Evolutionary conservation across 2,329 filamentous ascomycete genomes (phyloP), one percentile per base, ranked within the genome.

Genomic region (Curvularia sp.): DNA sequence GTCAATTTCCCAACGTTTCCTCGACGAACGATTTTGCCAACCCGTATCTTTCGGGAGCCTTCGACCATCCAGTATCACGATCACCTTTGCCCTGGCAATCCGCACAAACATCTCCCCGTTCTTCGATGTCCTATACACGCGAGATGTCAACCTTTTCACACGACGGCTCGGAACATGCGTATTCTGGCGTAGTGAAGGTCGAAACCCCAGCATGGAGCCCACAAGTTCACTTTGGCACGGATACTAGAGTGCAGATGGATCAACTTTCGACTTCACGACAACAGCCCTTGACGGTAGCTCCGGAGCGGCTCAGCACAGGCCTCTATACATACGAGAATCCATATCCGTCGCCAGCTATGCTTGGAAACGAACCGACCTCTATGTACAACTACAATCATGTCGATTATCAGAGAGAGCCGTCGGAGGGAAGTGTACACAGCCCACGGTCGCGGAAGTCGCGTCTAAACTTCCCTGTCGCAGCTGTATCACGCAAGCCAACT

Each of bases 131-230:
- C 20, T 60, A 58, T 28, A 63, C 66, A 38, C 66, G 73, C 33
- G 72, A 68, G 28, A 70, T 73, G 63, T 75, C 75, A 9, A 63
- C 70, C 10, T 76, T 72, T 55, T 77, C 76, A n/a, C 71, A 71
- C 8, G 66, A 68, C 43, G 68, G 66, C 20, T 69, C 72, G 4
- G 71, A 75, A 18, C 60, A 66, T n/a, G 55, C 57, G 15, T 75
- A 70, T 43, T 58, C 71, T 28, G 57, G 35, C 7, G 24, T 55
- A 4, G 60, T 77, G 49, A 76, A 75, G 55, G 53, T 71, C 6
- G 74, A 75, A 46, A 61, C 63, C 22, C 55, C 67, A 1, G 63
- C 60, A 6, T 77, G 74, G 75, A 53, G 55, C 24, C 55, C 68
- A 31, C 71, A 73, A 15, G 64, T 61, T 28, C 63, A 62, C 31